Evolutionary conservation across 192 early-diverging fungal species (phyloP), one percentile per base, ranked within the genome.

Genomic region (Gamsiella multidivaricata): DNA sequence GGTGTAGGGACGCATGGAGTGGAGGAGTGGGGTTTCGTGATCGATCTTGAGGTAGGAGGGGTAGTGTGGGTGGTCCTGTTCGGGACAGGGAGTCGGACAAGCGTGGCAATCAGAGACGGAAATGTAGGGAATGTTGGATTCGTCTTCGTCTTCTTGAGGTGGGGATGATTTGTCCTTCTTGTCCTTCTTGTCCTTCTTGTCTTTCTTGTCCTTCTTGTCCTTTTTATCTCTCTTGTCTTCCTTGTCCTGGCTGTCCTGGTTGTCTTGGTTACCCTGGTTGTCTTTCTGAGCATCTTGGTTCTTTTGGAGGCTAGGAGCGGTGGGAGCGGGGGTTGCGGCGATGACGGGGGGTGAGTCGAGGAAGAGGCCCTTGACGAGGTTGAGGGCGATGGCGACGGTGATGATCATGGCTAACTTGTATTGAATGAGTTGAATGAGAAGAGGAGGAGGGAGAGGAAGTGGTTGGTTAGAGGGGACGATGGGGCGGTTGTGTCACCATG

Each of bases 11-110:
- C 80, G 82, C 41, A 81, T 84, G 12, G 86, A 81, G 26, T 84
- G 70, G 29, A 86, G 50, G n/a, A 89, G 61, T 5, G 81, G 61
- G 0, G 68, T 22, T 9, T 73, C 64, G 11, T 55, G 59, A 70
- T 89, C 86, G 18, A 89, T 80, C 20, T 86, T 83, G 32, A 89
- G 65, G 46, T 87, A 87, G 11, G 79, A 61, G 10, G 88, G 88
- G 41, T 83, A 87, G 15, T 65, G 58, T 4, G 56, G 25, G 54
- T 89, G 88, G 28, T 63, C 57, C 46, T 61, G 52, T 5, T 84
- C 82, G 15, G 81, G 63, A 47, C 88, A 89, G 10, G 81, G 81
- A 4, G 74, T 61, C 28, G 80, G 54, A 54, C 87, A 88, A 10
- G 67, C 54, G 18, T 68, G 41, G 47, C 87, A 88, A 32, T 78